Base-by-base conservation (phyloP, 148 eudicot genomes). In the Chenopodium quinoa region DNA sequence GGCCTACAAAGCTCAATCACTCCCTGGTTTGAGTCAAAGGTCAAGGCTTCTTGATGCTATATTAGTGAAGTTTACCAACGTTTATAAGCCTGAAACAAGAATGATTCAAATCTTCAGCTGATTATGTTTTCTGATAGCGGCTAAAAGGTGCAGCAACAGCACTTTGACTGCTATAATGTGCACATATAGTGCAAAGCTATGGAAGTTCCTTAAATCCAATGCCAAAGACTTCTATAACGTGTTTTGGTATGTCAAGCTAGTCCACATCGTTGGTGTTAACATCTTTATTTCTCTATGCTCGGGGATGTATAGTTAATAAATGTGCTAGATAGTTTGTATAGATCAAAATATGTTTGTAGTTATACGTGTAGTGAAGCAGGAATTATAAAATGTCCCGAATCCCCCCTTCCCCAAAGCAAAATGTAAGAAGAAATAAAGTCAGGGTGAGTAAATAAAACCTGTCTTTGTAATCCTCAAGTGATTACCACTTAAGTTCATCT, bases 21-120 rank as follows among this genome's bases (percentile, higher is more conserved):
- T 75, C 91, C 87, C 1, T 85, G 73, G 79, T 83, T 86, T 31
- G 88, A 86, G 81, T 88, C 90, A n/a, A 85, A 87, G 11, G 86
- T 89, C 22, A 75, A 87, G 85, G 90, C 85, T 65, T 86, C 65
- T 73, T 79, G 74, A 81, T 54, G 69, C 52, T 13, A 14, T 14
- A 31, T 65, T 56, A 13, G 23, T 27, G 27, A 58, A 16, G n/a
- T 17, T 22, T 68, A 17, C 11, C 29, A 14, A 71, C 47, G 19
- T 63, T 34, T 14, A 64, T 34, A 52, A 4, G 72, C 68, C 63
- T 63, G 29, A 20, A 46, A 64, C n/a, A 1, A 66, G 60, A 34
- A 64, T 19, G 72, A 56, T n/a, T 64, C 46, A 54, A 11, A 31
- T 60, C 29, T 10, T 34, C 54, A n/a, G 16, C 48, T 71, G 48